These are phyloP conservation scores for Pelargonium myrrhifolium DNA, from an alignment of 441 rosid species.

Conservation along the genomic window DNA sequence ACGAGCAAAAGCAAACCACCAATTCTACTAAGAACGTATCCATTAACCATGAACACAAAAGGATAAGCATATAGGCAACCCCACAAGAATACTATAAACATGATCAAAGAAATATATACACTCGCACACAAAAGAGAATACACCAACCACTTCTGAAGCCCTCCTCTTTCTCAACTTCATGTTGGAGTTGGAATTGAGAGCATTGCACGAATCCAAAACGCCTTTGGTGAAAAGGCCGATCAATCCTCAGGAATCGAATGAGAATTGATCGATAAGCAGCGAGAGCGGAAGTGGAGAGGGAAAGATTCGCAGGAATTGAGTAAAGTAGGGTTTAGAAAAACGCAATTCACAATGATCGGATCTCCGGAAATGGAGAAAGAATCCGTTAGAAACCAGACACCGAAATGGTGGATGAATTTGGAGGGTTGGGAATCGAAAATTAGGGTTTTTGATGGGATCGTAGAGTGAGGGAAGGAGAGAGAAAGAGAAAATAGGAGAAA, in stretches of 20 bases:
- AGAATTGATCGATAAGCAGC: slow-evolving; percentile 37
- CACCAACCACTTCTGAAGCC: slow-evolving; percentile 76
- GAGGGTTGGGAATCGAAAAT: slow-evolving; percentile 22
- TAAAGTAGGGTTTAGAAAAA: slow-evolving; percentile 13
- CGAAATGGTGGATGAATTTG: slow-evolving; percentile 2
- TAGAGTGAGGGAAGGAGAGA: slow-evolving; percentile 12
- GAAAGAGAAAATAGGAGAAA: slow-evolving; percentile 23
- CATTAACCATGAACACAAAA: no score
- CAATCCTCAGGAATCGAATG: slow-evolving; percentile 32
- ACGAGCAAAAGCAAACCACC: no score
- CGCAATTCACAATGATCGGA: slow-evolving; percentile 26
- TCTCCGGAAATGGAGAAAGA: slow-evolving; percentile 6
- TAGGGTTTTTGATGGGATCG: slow-evolving; percentile 45
- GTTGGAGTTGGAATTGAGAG: slow-evolving; percentile 34
- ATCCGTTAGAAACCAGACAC: slow-evolving; percentile 1
- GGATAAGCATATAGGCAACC: no score
- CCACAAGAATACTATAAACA: neutral
- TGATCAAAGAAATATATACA: neutral
- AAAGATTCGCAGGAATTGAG: slow-evolving; percentile 5
- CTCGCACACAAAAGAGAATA: neutral
- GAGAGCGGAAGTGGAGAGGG: slow-evolving; percentile 9
- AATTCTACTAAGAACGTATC: no score
- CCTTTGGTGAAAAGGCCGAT: slow-evolving; percentile 35
- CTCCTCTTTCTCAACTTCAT: slow-evolving; percentile 85
- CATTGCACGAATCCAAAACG: slow-evolving; percentile 36